Base-by-base conservation (phyloP, 306 rosid genomes). In the Casuarina glauca region DNA sequence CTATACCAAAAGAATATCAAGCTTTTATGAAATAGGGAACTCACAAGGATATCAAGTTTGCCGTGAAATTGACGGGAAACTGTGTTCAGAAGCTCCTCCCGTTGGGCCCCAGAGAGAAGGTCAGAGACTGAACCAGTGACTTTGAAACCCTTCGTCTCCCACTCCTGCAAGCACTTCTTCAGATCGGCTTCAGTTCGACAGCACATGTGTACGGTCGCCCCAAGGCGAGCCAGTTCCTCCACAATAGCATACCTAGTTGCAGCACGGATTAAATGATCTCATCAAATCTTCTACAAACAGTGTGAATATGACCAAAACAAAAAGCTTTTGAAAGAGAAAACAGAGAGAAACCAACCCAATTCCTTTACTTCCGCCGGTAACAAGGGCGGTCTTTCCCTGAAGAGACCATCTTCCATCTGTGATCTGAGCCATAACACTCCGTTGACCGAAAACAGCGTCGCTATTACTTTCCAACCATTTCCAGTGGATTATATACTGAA, bases 41-140 rank as follows among this genome's bases (percentile, higher is more conserved):
- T 73, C 10, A 84, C 85, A 74, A 85, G 88, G 58, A 85, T 78
- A 44, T 72, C 63, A 57, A 81, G 85, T 80, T 81, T 85, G 70
- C 81, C 88, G 11, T 85, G 66, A 42, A 81, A 84, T 51, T 62
- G 3, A 57, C 75, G 71, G 13, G 83, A 75, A 55, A 85, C 52
- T 75, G 17, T 75, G 44, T 66, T 3, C 2, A 78, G 26, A 44
- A 79, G 83, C 0, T 81, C 76, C 58, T 78, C 60, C 60, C 82
- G 70, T 0, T 85, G 73, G 36, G 60, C 41, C 68, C 57, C 72
- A 52, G 80, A 82, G 0, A 83, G 0, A 43, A 78, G 9, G 49
- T 85, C 86, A 45, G 81, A 82, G 1, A 79, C 68, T 1, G 88
- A 85, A 45, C 84, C 84, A 2, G 75, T 76, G 10, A 82, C 84